Base-by-base conservation (phyloP, 345 rosid genomes). In the Populus simonii region DNA sequence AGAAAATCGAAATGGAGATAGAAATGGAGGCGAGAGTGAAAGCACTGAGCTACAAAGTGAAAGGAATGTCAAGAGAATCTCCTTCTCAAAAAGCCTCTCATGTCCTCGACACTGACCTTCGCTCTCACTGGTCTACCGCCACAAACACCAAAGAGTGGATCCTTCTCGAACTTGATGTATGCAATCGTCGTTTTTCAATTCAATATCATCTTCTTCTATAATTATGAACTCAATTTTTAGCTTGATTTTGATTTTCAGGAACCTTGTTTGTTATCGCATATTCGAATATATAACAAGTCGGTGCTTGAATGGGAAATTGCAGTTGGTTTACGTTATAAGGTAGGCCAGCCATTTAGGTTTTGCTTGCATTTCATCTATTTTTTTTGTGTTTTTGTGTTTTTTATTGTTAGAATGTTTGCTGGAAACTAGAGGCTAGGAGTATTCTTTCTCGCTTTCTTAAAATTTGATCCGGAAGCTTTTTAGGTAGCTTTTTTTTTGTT, bases 131-230 rank as follows among this genome's bases (percentile, higher is more conserved):
- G 97, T 92, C 95, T 79, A 83, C 97, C 47, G 92, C 86, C 41
- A 91, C 97, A 79, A 92, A 92, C 86, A 91, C 93, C 78, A 91
- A 92, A 78, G 97, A 92, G 78, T 92, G 97, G 97, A 91, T 92
- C 84, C 80, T 92, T 76, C 92, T 92, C 13, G 97, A 92, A 79
- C 95, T 92, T 78, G 93, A 89, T 73, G 97, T 92, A 83, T 20
- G 71, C 69, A 17, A 39, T 66, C 22, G 1, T 18, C 23, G 41
- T 36, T 20, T 22, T 8, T 41, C 27, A 29, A 27, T 39, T 38
- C 63, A 20, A 63, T 3, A 11, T 11, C 10, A 20, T 57, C 69
- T 62, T 71, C 9, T 22, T 43, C 47, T 62, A 31, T 38, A 18
- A 59, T 39, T 63, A 10, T 70, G 13, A 17, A 11, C 31, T 62